Evolutionary conservation across 306 rosid species (phyloP).

Genomic region (Hippophae rhamnoides): DNA sequence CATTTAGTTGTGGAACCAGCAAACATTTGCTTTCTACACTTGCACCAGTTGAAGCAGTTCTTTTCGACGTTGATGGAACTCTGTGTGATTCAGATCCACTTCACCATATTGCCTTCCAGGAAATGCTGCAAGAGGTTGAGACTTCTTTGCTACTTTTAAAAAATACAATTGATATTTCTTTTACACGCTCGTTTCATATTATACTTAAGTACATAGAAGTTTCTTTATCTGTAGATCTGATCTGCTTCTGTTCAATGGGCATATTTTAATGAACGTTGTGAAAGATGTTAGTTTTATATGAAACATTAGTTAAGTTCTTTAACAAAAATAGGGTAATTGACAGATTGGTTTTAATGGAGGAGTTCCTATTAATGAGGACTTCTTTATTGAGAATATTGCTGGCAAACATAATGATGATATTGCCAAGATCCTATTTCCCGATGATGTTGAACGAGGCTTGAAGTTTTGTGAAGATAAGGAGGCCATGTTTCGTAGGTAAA

Average conservation of each 20-base stretch:
- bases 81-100: constrained; percentile 88
- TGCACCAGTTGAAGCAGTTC: constrained; percentile 78
- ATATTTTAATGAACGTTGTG: no score
- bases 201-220: no score
- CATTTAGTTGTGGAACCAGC: constrained; percentile 31
- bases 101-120: constrained; percentile 64
- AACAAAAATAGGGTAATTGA: constrained; percentile 13
- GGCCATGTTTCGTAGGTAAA: constrained; percentile 74
- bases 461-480: constrained; percentile 78
- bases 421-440: constrained; percentile 61
- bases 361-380: constrained; percentile 72
- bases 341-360: constrained; percentile 95
- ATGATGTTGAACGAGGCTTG: constrained; percentile 55
- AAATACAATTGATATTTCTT: no score
- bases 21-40: constrained; percentile 44
- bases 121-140: constrained; percentile 71
- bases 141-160: constrained; percentile 5
- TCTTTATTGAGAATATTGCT: constrained; percentile 47
- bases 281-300: no score
- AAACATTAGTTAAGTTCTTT: not conserved
- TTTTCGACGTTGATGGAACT: constrained; percentile 92
- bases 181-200: no score
- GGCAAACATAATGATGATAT: constrained; percentile 81
- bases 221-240: no score
- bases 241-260: no score